phyloP scores from a whole-genome alignment of 1,284 basidiomycete species.

The Puccinia triticina region DNA sequence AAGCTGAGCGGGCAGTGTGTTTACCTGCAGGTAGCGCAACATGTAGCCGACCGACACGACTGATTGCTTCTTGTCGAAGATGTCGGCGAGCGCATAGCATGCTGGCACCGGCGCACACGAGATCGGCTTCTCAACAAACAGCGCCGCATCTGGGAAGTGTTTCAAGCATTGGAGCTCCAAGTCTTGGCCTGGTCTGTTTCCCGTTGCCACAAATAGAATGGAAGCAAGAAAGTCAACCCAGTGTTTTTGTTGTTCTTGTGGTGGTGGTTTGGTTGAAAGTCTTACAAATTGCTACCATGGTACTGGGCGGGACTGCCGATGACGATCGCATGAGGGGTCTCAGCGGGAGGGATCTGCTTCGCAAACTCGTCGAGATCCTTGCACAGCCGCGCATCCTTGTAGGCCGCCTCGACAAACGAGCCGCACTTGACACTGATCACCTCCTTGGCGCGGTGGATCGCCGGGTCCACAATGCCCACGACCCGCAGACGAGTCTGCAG shows the following conservation, averaged over 20 bases:
- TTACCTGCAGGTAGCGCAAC: slow-evolving; percentile 58
- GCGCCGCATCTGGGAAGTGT: slow-evolving; percentile 82
- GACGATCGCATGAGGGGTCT: slow-evolving; percentile 60
- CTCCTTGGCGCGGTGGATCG: slow-evolving; percentile 74
- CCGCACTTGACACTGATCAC: slow-evolving; percentile 88
- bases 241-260: background rate
- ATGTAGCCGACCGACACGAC: slow-evolving; percentile 86
- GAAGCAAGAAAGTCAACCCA: slow-evolving; percentile 88
- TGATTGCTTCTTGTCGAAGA: slow-evolving; percentile 62
- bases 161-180: slow-evolving; percentile 88
- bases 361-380: slow-evolving; percentile 83
- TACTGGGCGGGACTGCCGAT: slow-evolving; percentile 52
- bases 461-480: slow-evolving; percentile 89
- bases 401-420: slow-evolving; percentile 90
- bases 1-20: background rate
- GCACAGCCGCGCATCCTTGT: slow-evolving; percentile 86
- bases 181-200: slow-evolving; percentile 73
- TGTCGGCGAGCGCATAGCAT: slow-evolving; percentile 60
- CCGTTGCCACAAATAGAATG: slow-evolving; percentile 68
- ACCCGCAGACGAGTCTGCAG: slow-evolving; percentile 95
- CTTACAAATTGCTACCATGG: slow-evolving; percentile 50
- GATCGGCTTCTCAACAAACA: slow-evolving; percentile 94
- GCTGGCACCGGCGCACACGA: slow-evolving; percentile 73
- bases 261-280: background rate
- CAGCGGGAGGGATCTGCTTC: slow-evolving; percentile 66